Percentiles rank a stretch among this genome's conserved stretches.
phyloP scores from a whole-genome alignment of 73 alveolate genomes.

The Paramecium biaurelia region DNA sequence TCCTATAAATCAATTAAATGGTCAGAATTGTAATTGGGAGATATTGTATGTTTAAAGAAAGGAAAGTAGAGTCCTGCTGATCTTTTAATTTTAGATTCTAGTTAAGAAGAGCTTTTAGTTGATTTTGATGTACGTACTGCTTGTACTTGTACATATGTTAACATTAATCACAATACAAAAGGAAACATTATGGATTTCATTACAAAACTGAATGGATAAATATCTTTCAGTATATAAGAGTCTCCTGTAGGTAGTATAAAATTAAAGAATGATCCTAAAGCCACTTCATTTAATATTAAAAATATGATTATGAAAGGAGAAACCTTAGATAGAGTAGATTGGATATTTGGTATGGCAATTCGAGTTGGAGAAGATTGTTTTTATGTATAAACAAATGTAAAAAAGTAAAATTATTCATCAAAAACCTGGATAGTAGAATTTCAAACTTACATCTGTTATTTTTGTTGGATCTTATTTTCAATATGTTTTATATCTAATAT shows the following conservation, averaged over 20 bases:
- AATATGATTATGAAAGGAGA: conserved; percentile 8
- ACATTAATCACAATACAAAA: background rate
- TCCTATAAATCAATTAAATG: background rate
- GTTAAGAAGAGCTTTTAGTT: background rate
- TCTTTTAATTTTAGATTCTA: conserved; percentile 16
- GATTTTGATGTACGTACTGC: background rate
- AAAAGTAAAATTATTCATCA: background rate
- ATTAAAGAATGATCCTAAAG: conserved; percentile 42
- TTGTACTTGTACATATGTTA: background rate
- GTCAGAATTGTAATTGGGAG: background rate
- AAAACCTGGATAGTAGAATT: background rate
- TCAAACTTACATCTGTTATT: background rate
- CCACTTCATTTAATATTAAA: background rate
- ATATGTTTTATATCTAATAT: background rate
- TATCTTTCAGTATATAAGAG: background rate
- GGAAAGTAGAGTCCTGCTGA: conserved; percentile 27
- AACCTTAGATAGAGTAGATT: background rate
- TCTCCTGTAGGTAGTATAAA: background rate
- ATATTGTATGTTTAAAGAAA: background rate
- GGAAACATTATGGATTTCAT: background rate
- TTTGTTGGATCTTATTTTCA: background rate
- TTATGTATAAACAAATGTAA: background rate
- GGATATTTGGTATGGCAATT: conserved; percentile 28
- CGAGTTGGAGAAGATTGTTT: background rate
- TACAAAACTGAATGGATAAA: background rate